phyloP scores from a whole-genome alignment of 139 green algal genomes.

The Axilococcus clingmanii region DNA sequence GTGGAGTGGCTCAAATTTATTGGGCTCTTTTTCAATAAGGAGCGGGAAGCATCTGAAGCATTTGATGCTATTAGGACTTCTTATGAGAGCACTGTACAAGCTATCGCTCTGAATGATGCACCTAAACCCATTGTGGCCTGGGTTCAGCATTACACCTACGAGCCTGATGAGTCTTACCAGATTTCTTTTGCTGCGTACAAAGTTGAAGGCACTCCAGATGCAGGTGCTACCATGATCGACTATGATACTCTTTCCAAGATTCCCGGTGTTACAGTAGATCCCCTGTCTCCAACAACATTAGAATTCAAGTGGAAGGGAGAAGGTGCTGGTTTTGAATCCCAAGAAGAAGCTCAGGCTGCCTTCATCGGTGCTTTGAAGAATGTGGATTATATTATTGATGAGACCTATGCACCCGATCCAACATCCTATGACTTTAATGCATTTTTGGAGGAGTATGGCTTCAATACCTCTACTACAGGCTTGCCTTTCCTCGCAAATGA shows the following conservation, averaged over 20 bases:
- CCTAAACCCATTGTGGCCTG: conserved; percentile 20
- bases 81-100: conserved; percentile 22
- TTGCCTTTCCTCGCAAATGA: background rate
- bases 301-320: conserved; percentile 21
- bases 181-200: conserved; percentile 23
- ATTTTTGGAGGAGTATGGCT: conserved; percentile 24
- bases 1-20: conserved; percentile 80
- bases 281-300: conserved; percentile 11
- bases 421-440: conserved; percentile 22
- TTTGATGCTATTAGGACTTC: conserved; percentile 27
- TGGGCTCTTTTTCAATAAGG: conserved; percentile 75
- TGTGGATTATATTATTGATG: conserved; percentile 59
- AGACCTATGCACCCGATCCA: conserved; percentile 36
- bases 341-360: conserved; percentile 22
- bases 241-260: conserved; percentile 4
- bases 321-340: conserved; percentile 9
- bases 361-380: conserved; percentile 19
- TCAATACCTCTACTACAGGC: conserved; percentile 6
- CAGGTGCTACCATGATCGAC: conserved; percentile 31
- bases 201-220: conserved; percentile 25
- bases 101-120: background rate
- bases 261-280: conserved; percentile 1
- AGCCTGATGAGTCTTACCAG: conserved; percentile 15
- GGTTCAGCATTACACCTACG: conserved; percentile 13
- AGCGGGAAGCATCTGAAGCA: conserved; percentile 39